Evolutionary conservation across 2,329 filamentous ascomycete species (phyloP).

Genomic region (Dactylonectria estremocensis): DNA sequence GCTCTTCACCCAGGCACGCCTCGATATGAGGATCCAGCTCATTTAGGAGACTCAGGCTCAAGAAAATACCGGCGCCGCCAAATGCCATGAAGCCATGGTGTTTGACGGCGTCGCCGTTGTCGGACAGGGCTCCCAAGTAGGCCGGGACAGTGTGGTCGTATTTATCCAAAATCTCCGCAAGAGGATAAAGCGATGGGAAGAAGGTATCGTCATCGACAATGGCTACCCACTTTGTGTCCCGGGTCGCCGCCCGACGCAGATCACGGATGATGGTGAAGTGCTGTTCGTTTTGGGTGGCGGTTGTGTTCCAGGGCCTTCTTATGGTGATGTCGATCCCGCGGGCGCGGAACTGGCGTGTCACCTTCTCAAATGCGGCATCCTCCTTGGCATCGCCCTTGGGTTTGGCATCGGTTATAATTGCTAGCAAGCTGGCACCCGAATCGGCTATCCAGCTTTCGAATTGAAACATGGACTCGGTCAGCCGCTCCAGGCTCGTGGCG

Average conservation of each 20-base stretch:
- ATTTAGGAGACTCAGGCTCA: constrained; percentile 67
- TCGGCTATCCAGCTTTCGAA: constrained; percentile 71
- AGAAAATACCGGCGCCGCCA: constrained; percentile 73
- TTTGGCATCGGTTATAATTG: constrained; percentile 64
- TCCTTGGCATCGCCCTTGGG: constrained; percentile 56
- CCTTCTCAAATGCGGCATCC: constrained; percentile 46
- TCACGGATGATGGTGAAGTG: constrained; percentile 71
- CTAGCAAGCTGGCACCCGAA: constrained; percentile 67
- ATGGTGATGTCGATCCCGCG: constrained; percentile 54
- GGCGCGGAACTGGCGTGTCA: constrained; percentile 48
- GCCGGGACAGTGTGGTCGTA: constrained; percentile 64
- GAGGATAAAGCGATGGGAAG: constrained; percentile 68
- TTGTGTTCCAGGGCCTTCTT: constrained; percentile 52
- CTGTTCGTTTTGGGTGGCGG: constrained; percentile 64
- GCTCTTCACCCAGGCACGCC: constrained; percentile 58
- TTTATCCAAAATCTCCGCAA: constrained; percentile 62
- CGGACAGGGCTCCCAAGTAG: constrained; percentile 72
- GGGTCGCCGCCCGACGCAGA: constrained; percentile 60
- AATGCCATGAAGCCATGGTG: constrained; percentile 73
- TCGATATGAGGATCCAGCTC: constrained; percentile 64
- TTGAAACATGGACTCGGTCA: constrained; percentile 65
- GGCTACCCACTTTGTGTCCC: constrained; percentile 67
- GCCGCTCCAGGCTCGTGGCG: constrained; percentile 66
- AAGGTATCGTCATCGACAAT: constrained; percentile 77
- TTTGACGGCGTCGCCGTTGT: constrained; percentile 67